These are phyloP conservation scores for Backusella psychrophila DNA, from an alignment of 192 early-diverging fungal genomes.

Conservation along the genomic window DNA sequence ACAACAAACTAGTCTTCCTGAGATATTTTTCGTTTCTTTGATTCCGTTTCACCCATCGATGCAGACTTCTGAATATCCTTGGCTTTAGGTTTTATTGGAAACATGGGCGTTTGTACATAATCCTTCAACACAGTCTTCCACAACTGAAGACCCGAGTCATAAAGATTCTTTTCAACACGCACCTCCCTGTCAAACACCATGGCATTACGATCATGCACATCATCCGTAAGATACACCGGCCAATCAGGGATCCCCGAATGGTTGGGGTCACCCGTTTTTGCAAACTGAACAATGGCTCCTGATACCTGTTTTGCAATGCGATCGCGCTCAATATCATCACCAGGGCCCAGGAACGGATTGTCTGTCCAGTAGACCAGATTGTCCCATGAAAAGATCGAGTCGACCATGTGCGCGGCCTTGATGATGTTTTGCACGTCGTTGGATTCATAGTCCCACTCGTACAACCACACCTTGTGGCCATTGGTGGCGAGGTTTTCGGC, in stretches of 20 bases:
- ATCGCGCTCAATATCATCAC: slow-evolving; percentile 29
- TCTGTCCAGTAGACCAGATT: slow-evolving; percentile 21
- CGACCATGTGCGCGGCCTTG: slow-evolving; percentile 30
- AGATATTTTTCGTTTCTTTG: not conserved
- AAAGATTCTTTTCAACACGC: slow-evolving; percentile 12
- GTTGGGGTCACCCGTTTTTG: slow-evolving; percentile 40
- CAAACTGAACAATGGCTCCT: slow-evolving; percentile 33
- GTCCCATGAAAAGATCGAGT: slow-evolving; percentile 25
- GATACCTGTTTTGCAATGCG: slow-evolving; percentile 39
- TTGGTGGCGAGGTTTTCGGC: slow-evolving; percentile 13
- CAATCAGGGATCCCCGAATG: slow-evolving; percentile 31
- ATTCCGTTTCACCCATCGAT: not conserved
- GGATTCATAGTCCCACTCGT: slow-evolving; percentile 32
- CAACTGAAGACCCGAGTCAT: slow-evolving; percentile 9
- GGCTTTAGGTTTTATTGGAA: slow-evolving; percentile 7
- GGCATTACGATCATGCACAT: slow-evolving; percentile 1
- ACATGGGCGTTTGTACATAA: slow-evolving; percentile 18
- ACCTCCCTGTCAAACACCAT: slow-evolving; percentile 25
- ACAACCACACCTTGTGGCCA: slow-evolving; percentile 14
- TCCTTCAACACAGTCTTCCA: slow-evolving; percentile 22
- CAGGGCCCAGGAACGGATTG: slow-evolving; percentile 29
- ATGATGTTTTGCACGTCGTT: slow-evolving; percentile 24
- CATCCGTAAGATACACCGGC: slow-evolving; percentile 7
- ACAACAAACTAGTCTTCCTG: not conserved
- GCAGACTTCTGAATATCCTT: not conserved